These are phyloP conservation scores for Eutrema yunnanense DNA, from an alignment of 345 rosid species.

Conservation along the genomic window DNA sequence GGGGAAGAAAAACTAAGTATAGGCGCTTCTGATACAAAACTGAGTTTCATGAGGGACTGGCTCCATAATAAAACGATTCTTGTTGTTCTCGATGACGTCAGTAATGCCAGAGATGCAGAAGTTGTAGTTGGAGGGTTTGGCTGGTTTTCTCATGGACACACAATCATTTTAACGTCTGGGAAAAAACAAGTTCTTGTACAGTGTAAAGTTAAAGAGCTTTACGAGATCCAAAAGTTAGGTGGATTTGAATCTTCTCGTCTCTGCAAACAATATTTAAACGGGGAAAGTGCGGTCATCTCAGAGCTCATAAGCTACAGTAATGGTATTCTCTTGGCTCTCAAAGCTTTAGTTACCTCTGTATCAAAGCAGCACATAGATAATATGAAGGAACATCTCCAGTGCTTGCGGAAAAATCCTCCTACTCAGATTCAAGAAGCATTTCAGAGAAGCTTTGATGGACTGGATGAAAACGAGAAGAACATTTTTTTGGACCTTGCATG, in stretches of 20 bases:
- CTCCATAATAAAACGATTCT: not conserved
- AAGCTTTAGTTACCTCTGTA: not conserved
- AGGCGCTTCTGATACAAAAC: not conserved
- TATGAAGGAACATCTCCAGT: slow-evolving; percentile 2
- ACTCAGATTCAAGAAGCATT: slow-evolving; percentile 20
- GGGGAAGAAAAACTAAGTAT: slow-evolving; percentile 23
- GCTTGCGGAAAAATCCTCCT: slow-evolving; percentile 7
- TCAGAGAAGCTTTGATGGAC: slow-evolving; percentile 31
- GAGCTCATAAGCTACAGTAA: slow-evolving; percentile 5
- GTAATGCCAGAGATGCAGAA: slow-evolving; percentile 20
- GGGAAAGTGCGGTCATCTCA: not conserved
- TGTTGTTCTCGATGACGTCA: slow-evolving; percentile 22
- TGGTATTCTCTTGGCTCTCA: slow-evolving; percentile 21
- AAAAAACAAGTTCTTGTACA: slow-evolving; percentile 24
- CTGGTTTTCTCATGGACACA: slow-evolving; percentile 27
- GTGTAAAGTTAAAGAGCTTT: slow-evolving; percentile 7
- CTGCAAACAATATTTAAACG: not conserved
- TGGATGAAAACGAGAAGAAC: slow-evolving; percentile 21
- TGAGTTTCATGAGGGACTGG: slow-evolving; percentile 14
- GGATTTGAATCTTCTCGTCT: slow-evolving; percentile 2
- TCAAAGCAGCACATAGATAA: not conserved
- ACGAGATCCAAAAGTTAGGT: not conserved
- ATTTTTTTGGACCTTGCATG: slow-evolving; percentile 34
- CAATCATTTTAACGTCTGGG: slow-evolving; percentile 18
- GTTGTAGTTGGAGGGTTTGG: slow-evolving; percentile 24